Evolutionary conservation across 192 early-diverging fungal species (phyloP).

Genomic region (Thoreauomyces humboldtii): DNA sequence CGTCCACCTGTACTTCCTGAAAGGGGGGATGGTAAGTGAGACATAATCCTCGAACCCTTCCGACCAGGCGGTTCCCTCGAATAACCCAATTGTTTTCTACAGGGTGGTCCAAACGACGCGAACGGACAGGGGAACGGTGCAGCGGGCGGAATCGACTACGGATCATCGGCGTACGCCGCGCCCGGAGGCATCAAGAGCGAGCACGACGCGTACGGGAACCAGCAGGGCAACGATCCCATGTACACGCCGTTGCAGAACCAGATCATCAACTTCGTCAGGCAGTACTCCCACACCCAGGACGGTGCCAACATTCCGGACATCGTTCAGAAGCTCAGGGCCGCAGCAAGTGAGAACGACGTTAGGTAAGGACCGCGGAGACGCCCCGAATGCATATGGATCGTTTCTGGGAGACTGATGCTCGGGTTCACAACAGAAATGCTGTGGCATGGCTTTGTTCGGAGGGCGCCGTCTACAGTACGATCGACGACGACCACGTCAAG

Average conservation of each 20-base stretch:
- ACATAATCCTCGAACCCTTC: neutral
- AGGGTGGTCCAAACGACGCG: too few species aligned
- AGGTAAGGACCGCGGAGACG: conserved; percentile 19
- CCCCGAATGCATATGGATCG: too few species aligned
- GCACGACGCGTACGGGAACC: neutral
- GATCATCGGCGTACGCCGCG: too few species aligned
- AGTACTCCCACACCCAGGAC: conserved; percentile 29
- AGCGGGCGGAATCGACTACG: too few species aligned
- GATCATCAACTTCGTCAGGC: conserved; percentile 14
- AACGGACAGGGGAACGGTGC: too few species aligned
- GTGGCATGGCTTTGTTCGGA: conserved; percentile 58
- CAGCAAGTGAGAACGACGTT: conserved; percentile 21
- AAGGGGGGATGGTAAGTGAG: conserved; percentile 34
- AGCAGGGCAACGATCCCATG: neutral
- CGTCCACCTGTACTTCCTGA: conserved; percentile 60
- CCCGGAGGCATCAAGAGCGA: too few species aligned
- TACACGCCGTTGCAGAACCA: conserved; percentile 23
- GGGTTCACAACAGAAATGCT: conserved; percentile 14
- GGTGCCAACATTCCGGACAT: conserved; percentile 51
- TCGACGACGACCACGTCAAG: conserved; percentile 67
- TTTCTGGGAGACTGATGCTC: neutral
- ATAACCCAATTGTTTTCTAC: too few species aligned
- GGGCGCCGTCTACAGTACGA: conserved; percentile 66
- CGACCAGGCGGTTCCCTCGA: too few species aligned
- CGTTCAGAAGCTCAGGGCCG: conserved; percentile 35